Base-by-base conservation (phyloP, 2,329 filamentous ascomycete species). In the Plenodomus tracheiphilus region DNA sequence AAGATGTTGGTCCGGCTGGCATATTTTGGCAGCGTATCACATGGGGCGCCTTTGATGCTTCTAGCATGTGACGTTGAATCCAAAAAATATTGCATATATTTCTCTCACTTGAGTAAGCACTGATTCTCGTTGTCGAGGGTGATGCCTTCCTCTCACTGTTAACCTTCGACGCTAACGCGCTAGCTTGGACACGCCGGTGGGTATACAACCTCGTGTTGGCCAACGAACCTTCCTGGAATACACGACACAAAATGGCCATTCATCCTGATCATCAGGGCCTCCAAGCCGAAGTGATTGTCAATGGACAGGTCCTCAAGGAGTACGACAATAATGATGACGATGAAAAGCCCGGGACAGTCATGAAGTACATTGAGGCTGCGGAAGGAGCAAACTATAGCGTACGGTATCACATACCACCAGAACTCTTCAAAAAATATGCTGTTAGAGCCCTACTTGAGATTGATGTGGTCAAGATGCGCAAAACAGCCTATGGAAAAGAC, bases 191-290 rank as follows among this genome's bases (percentile, higher is more conserved):
- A n/a, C n/a, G n/a, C n/a, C n/a, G n/a, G n/a, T n/a, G n/a, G n/a
- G n/a, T n/a, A n/a, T n/a, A n/a, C n/a, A n/a, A n/a, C n/a, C n/a
- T n/a, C n/a, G n/a, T n/a, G n/a, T n/a, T n/a, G n/a, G n/a, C n/a
- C n/a, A n/a, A n/a, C n/a, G n/a, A n/a, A n/a, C n/a, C n/a, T n/a
- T n/a, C n/a, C n/a, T n/a, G n/a, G n/a, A n/a, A n/a, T n/a, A n/a
- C n/a, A n/a, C n/a, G n/a, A n/a, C n/a, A 8, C 28, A 15, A 32
- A 10, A 61, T 61, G 58, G 56, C 47, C 7, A 43, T 53, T 6
- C 43, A 49, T 8, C 37, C 36, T 8, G 41, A 34, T 18, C 39
- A 30, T 10, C 51, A 51, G 1, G 47, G 51, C 0, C 43, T 59
- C 16, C 9, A 46, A 17, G 54, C 52, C 17, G 39, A 57, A 19